phyloP scores from a whole-genome alignment of 2,329 filamentous ascomycete species.

The Penicillium sclerotiorum region DNA sequence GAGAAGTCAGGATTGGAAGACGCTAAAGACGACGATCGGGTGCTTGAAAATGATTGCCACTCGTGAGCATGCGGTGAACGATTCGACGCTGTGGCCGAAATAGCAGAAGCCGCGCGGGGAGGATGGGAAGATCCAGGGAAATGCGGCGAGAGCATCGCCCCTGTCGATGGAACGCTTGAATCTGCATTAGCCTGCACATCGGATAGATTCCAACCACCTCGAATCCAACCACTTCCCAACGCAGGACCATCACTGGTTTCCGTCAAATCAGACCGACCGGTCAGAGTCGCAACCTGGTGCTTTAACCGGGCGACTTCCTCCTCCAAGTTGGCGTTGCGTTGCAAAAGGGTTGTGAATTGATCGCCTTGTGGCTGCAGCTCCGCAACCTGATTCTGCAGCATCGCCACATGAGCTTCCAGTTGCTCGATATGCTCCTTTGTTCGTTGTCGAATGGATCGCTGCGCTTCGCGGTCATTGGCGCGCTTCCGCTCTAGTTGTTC shows the following conservation, averaged over 20 bases:
- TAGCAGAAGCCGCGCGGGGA: conserved; percentile 24
- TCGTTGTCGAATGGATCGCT: conserved; percentile 61
- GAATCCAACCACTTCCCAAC: too few relatives aligned
- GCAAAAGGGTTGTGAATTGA: conserved; percentile 55
- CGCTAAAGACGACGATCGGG: conserved; percentile 30
- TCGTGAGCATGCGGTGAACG: conserved; percentile 30
- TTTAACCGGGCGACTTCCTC: conserved; percentile 58
- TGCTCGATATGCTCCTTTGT: conserved; percentile 62
- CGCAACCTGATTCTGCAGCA: conserved; percentile 39
- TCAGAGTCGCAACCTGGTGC: conserved; percentile 46
- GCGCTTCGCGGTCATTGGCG: conserved; percentile 63
- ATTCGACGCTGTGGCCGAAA: conserved; percentile 25
- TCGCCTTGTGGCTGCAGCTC: conserved; percentile 55
- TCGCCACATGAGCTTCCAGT: conserved; percentile 51
- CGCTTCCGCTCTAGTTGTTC: conserved; percentile 63
- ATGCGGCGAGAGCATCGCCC: conserved; percentile 28
- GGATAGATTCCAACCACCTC: too few relatives aligned
- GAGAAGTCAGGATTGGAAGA: conserved; percentile 32
- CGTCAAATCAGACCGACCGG: conserved; percentile 26
- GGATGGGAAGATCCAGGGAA: conserved; percentile 23
- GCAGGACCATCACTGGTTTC: conserved; percentile 21
- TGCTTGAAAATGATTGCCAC: conserved; percentile 31
- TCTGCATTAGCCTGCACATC: too few relatives aligned
- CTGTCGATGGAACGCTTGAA: conserved; percentile 14
- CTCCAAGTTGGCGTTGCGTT: conserved; percentile 58